Conservation (phyloP, 768 basidiomycete species). For the Boletus pseudopeckii region DNA sequence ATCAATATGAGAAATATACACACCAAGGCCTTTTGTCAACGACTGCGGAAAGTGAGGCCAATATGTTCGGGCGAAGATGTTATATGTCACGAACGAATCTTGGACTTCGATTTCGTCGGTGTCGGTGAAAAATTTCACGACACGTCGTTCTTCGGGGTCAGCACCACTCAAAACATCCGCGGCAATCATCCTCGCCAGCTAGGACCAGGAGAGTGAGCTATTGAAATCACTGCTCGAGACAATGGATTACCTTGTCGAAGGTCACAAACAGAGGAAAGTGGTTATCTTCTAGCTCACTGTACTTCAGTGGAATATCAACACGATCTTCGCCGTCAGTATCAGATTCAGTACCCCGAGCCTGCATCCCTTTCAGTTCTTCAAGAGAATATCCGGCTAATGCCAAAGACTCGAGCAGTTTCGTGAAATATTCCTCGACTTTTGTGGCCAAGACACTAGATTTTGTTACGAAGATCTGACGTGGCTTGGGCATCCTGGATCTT, state of each 20-base stretch:
- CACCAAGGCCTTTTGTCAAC: constrained; percentile 53
- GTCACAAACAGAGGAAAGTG: constrained; percentile 74
- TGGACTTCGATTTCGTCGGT: constrained; percentile 12
- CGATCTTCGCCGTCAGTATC: constrained; percentile 34
- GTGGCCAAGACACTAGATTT: constrained; percentile 61
- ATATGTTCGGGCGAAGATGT: constrained; percentile 46
- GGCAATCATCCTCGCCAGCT: constrained; percentile 29
- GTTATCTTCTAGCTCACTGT: constrained; percentile 51
- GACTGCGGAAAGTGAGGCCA: constrained; percentile 58
- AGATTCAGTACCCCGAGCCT: constrained; percentile 17
- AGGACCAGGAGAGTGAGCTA: not conserved
- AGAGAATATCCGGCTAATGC: constrained; percentile 34
- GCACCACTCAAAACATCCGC: constrained; percentile 16
- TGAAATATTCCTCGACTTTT: constrained; percentile 71
- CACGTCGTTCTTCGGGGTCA: not conserved
- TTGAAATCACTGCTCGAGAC: not conserved
- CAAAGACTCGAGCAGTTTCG: constrained; percentile 46
- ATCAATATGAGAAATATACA: not conserved
- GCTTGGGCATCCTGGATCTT: constrained; percentile 35
- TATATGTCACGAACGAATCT: constrained; percentile 40
- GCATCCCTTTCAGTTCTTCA: constrained; percentile 36
- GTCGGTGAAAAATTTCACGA: constrained; percentile 14
- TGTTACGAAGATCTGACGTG: constrained; percentile 70
- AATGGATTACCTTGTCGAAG: constrained; percentile 49
- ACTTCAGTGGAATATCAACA: constrained; percentile 40